A percentile compares a stretch with the other conserved stretches of the same genome.
phyloP scores from a whole-genome alignment of 306 rosid species.

The Medicago ruthenica region DNA sequence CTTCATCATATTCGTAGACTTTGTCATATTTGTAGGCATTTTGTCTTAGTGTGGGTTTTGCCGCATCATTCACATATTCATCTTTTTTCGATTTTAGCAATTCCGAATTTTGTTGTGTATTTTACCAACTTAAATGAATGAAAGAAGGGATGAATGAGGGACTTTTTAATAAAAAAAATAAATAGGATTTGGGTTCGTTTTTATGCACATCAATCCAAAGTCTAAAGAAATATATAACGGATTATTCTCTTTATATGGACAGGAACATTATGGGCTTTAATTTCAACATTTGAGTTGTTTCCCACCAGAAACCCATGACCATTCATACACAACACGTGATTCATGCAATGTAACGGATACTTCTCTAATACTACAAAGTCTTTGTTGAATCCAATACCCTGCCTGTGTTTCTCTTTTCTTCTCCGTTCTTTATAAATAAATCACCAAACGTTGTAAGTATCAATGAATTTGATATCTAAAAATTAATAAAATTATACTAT shows the following conservation, averaged over 20 bases:
- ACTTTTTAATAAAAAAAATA: too few relatives aligned
- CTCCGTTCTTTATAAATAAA: background rate
- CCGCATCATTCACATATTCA: too few relatives aligned
- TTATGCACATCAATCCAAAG: background rate
- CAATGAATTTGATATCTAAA: too few relatives aligned
- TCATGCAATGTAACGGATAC: conserved; percentile 21
- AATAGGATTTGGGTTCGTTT: background rate
- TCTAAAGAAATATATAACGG: background rate
- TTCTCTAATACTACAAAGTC: conserved; percentile 26
- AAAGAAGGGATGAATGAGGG: too few relatives aligned
- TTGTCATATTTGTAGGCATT: too few relatives aligned
- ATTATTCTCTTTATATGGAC: background rate
- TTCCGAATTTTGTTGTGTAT: too few relatives aligned
- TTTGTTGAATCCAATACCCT: conserved; percentile 45
- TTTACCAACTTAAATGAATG: too few relatives aligned
- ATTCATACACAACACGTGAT: conserved; percentile 13
- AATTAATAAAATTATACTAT: too few relatives aligned
- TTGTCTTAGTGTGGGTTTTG: too few relatives aligned
- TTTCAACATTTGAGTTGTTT: conserved; percentile 42
- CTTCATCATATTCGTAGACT: too few relatives aligned
- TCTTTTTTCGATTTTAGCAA: too few relatives aligned
- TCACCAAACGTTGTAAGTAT: background rate
- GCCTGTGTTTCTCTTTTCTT: background rate
- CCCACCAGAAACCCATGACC: conserved; percentile 21
- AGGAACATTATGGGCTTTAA: conserved; percentile 17